Evolutionary conservation across 2,329 filamentous ascomycete genomes (phyloP).

Genomic region (Davidsoniella australis): DNA sequence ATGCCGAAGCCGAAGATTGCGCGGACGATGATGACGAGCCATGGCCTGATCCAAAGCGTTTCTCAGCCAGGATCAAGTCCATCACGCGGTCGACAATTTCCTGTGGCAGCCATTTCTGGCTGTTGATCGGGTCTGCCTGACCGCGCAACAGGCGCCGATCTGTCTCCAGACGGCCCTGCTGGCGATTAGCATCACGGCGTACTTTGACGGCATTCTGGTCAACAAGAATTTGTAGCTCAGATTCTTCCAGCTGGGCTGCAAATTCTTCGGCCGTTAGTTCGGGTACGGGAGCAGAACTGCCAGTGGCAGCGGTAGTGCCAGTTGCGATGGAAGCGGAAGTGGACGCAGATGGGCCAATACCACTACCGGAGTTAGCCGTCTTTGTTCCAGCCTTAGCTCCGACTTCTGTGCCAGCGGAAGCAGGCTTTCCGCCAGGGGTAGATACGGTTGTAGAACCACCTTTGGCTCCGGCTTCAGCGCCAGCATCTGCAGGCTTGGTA

Average conservation of each 20-base stretch:
- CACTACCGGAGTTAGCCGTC: too few relatives aligned
- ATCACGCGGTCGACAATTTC: conserved; percentile 66
- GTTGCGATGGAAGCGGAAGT: not conserved
- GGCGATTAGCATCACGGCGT: conserved; percentile 60
- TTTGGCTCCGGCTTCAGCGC: not conserved
- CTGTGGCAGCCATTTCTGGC: conserved; percentile 61
- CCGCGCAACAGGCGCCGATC: conserved; percentile 67
- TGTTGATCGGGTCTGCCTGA: conserved; percentile 57
- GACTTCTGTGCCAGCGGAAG: conserved; percentile 1
- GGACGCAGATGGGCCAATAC: too few relatives aligned
- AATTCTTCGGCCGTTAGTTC: conserved; percentile 71
- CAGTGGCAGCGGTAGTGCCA: not conserved
- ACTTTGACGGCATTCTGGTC: conserved; percentile 70
- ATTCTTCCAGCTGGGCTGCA: conserved; percentile 72
- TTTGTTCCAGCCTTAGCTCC: too few relatives aligned
- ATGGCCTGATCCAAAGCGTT: conserved; percentile 26
- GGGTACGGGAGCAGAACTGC: conserved; percentile 21
- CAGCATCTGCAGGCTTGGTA: not conserved
- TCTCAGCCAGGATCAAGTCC: conserved; percentile 52
- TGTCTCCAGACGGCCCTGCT: conserved; percentile 63
- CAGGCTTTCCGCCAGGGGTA: conserved; percentile 1
- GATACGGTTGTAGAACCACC: not conserved
- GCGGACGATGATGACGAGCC: conserved; percentile 24
- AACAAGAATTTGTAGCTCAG: conserved; percentile 74
- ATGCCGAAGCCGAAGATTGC: conserved; percentile 29